Base-by-base conservation (phyloP, 345 rosid species). In the Bruguiera parviflora region DNA sequence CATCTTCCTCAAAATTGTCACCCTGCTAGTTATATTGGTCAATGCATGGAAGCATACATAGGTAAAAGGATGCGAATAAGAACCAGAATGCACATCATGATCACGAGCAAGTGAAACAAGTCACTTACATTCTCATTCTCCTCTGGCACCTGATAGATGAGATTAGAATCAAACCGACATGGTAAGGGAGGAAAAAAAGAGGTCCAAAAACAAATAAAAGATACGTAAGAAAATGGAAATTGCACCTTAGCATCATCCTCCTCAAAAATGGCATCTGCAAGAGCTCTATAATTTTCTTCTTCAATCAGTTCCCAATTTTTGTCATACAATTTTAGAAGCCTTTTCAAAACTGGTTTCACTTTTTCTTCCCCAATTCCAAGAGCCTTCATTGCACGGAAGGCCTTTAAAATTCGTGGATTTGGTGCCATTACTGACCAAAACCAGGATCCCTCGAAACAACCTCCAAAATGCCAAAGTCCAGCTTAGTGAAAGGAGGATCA, bases 211-310 rank as follows among this genome's bases (percentile, higher is more conserved):
- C 13, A 20, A 32, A 67, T 19, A 28, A 25, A 13, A 27, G 29
- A 64, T 11, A 66, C 3, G 43, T 25, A 63, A 63, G 19, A 57
- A 37, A 46, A 28, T 8, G 21, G 33, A 59, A 68, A 72, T 61
- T 68, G 67, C 66, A 92, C 99, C 92, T 84, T 66, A 56, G 68
- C 46, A 13, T 95, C 97, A 68, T 92, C 89, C 22, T 70, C 80
- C 0, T 96, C 99, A 37, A 92, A 90, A 60, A 96, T 89, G 47
- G 98, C 96, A 80, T 92, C 99, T 24, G 84, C 91, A 47, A 96
- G 90, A 77, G 64, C 97, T 75, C 99, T 85, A 65, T 88, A 96
- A 64, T 89, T 89, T 68, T 92, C 99, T 37, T 77, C 89, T 52
- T 89, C 96, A 55, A 95, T 92, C 19, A 86, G 74, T 43, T 82